Evolutionary conservation across 176 grass and related monocot genomes (phyloP).

Genomic region (Pontederia paniculata): DNA sequence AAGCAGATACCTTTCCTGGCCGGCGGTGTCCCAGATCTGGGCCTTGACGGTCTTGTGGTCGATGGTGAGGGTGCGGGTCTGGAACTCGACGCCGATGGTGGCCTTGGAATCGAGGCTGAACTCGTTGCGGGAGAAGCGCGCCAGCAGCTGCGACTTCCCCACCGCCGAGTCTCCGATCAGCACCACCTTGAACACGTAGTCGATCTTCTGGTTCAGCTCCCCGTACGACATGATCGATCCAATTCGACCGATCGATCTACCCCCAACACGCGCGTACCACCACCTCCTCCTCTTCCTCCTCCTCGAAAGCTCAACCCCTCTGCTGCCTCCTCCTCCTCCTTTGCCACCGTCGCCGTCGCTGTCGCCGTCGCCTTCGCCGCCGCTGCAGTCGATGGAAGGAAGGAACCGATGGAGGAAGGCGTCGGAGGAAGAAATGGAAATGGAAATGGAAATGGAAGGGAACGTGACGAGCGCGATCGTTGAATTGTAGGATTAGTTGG

Average conservation of each 20-base stretch:
- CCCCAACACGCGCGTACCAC: neutral
- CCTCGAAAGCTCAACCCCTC: too few species aligned
- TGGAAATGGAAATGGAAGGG: too few species aligned
- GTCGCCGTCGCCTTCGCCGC: neutral
- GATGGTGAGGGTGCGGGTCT: slow-evolving; percentile 75
- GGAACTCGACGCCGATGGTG: slow-evolving; percentile 94
- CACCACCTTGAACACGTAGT: slow-evolving; percentile 97
- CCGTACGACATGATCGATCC: neutral
- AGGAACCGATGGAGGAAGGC: too few species aligned
- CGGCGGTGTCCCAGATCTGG: slow-evolving; percentile 97
- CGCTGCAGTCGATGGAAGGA: too few species aligned
- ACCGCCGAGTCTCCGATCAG: slow-evolving; percentile 90
- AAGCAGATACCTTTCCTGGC: slow-evolving; percentile 23
- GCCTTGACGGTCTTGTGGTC: slow-evolving; percentile 69
- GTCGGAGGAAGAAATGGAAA: too few species aligned
- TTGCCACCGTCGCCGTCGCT: neutral
- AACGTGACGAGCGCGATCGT: too few species aligned
- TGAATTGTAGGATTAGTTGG: too few species aligned
- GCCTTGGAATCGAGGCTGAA: slow-evolving; percentile 94
- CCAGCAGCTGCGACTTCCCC: slow-evolving; percentile 91
- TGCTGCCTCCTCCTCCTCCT: too few species aligned
- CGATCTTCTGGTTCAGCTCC: slow-evolving; percentile 41
- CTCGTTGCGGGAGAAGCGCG: slow-evolving; percentile 91
- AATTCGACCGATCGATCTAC: neutral
- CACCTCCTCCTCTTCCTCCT: neutral